Base-by-base conservation (phyloP, 2,329 filamentous ascomycete species). In the Verticillium tricorpus region DNA sequence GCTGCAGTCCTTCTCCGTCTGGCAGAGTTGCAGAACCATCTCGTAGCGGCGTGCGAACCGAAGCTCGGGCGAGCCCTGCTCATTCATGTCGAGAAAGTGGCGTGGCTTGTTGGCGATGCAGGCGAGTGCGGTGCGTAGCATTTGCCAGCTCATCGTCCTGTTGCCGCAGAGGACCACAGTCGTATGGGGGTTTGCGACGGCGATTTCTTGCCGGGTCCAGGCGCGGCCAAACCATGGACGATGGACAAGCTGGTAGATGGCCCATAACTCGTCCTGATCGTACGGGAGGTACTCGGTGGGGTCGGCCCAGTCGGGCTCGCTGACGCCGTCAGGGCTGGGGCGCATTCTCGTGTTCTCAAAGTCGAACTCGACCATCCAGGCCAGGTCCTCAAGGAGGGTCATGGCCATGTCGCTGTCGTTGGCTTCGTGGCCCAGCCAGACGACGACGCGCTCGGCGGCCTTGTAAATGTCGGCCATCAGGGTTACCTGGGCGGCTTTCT, bases 401-500 rank as follows among this genome's bases (percentile, higher is more conserved):
- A 59, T 32, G 40, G 58, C 58, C 12, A 35, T 39, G 40, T 35
- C 54, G 31, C 58, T 59, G 15, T 59, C 58, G 25, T 59, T 55
- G 19, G 40, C 45, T 9, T 34, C 28, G 6, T 17, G 50, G 56
- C 62, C 62, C 14, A 59, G 28, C 62, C 62, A 63, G 9, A 59
- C 62, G 11, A 58, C 57, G 37, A 61, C 59, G 2, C 59, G 50
- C 32, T 55, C 7, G 9, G 62, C 62, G n/a, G 59, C 35, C n/a
- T 17, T 11, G 59, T 61, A 63, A 5, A 63, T 61, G 17, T 57
- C 32, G 11, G 17, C 34, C 62, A 63, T 63, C 50, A 61, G 58
- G 22, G 19, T 17, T 19, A 63, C 62, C 50, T 63, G 62, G 40
- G 35, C 40, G n/a, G 35, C 32, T 56, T 63, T 63, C 32, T 63